These are phyloP conservation scores for Paecilomyces niveus DNA, from an alignment of 2,329 filamentous ascomycete species.

Conservation along the genomic window DNA sequence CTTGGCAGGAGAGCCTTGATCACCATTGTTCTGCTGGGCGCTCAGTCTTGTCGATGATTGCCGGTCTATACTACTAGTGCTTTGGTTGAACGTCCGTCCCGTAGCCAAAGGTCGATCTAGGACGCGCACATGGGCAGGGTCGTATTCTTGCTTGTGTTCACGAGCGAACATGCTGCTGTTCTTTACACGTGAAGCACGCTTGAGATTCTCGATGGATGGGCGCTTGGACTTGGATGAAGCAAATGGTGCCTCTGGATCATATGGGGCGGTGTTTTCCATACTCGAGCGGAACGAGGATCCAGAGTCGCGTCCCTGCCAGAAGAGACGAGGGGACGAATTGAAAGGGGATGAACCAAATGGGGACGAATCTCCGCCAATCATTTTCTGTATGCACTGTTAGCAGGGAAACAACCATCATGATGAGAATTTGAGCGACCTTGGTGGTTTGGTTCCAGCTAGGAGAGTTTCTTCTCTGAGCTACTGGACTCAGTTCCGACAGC, in stretches of 20 bases:
- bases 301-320: slow-evolving; percentile 75
- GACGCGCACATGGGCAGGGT: slow-evolving; percentile 67
- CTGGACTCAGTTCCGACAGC: slow-evolving; percentile 80
- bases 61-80: slow-evolving; percentile 37
- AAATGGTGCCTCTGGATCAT: slow-evolving; percentile 55
- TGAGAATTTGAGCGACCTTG: slow-evolving; percentile 51
- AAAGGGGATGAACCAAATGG: slow-evolving; percentile 80
- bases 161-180: slow-evolving; percentile 96
- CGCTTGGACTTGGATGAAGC: slow-evolving; percentile 61
- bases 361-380: slow-evolving; percentile 66
- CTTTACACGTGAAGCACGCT: slow-evolving; percentile 90
- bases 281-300: slow-evolving; percentile 59
- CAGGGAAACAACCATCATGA: slow-evolving; percentile 1
- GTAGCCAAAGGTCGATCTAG: slow-evolving; percentile 75
- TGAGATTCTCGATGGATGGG: slow-evolving; percentile 90
- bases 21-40: slow-evolving; percentile 2
- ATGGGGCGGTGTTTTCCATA: slow-evolving; percentile 61
- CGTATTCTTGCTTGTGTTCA: slow-evolving; percentile 88
- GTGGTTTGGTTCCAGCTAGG: slow-evolving; percentile 74
- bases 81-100: slow-evolving; percentile 51
- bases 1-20: slow-evolving; percentile 9
- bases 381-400: slow-evolving; percentile 50
- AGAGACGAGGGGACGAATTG: slow-evolving; percentile 63
- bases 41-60: neutral
- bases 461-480: slow-evolving; percentile 82